Evolutionary conservation across 2,329 filamentous ascomycete species (phyloP).

Genomic region (Paecilomyces variotii): DNA sequence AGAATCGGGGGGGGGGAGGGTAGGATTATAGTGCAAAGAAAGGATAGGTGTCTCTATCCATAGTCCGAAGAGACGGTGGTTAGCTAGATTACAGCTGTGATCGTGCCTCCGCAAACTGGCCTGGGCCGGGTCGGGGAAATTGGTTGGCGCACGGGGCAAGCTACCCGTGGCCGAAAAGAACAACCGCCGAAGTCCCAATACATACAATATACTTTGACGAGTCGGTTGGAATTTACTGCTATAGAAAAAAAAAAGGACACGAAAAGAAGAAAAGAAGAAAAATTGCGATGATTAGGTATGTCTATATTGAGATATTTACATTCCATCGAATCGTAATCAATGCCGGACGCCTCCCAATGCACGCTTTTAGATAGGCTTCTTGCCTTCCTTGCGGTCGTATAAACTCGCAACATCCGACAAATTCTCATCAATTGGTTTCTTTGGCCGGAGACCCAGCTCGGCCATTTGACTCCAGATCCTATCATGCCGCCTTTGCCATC

Average conservation of each 20-base stretch:
- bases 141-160: neutral
- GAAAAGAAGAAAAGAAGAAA: too few relatives aligned
- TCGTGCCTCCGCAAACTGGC: neutral
- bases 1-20: conserved; percentile 5
- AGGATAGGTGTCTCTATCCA: neutral
- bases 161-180: neutral
- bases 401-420: conserved; percentile 18
- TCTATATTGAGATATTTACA: neutral
- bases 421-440: conserved; percentile 34
- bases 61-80: neutral
- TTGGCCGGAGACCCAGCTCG: conserved; percentile 49
- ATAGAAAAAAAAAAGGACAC: too few relatives aligned
- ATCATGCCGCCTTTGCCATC: conserved; percentile 39
- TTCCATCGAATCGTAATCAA: neutral
- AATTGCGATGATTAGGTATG: too few relatives aligned
- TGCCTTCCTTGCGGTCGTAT: conserved; percentile 9
- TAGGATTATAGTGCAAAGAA: neutral
- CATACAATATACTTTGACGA: too few relatives aligned
- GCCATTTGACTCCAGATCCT: conserved; percentile 39
- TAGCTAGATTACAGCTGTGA: neutral
- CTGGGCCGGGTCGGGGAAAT: neutral
- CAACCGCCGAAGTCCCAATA: neutral
- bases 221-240: too few relatives aligned
- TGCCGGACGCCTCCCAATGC: neutral
- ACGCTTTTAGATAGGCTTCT: neutral